These are phyloP conservation scores for Kwoniella botswanensis DNA, from an alignment of 768 basidiomycete species.

Conservation along the genomic window DNA sequence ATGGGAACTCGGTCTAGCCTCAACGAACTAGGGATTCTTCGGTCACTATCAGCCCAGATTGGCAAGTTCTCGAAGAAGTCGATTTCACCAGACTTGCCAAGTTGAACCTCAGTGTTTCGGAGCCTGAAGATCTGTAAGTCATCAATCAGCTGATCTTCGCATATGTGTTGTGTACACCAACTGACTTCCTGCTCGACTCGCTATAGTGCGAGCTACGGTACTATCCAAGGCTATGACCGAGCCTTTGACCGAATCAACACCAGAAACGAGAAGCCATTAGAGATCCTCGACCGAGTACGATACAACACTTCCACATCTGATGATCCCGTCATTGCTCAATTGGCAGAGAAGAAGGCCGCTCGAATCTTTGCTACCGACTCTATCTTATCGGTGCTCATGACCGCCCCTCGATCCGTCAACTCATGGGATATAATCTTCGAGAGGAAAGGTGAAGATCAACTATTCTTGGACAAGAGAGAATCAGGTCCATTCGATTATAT, in stretches of 20 bases:
- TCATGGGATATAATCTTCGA: constrained; percentile 98
- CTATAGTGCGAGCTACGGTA: constrained; percentile 69
- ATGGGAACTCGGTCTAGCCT: constrained; percentile 48
- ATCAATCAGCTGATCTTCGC: not conserved
- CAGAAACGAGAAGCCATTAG: constrained; percentile 86
- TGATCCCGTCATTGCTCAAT: constrained; percentile 94
- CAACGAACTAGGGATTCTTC: constrained; percentile 91
- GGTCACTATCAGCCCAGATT: constrained; percentile 86
- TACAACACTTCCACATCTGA: constrained; percentile 98
- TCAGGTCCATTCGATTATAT: constrained; percentile 95
- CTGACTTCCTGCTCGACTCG: not conserved
- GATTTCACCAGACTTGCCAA: constrained; percentile 92
- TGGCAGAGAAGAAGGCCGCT: constrained; percentile 78
- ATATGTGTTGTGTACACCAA: not conserved
- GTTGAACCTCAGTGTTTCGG: constrained; percentile 89
- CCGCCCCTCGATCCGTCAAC: constrained; percentile 89
- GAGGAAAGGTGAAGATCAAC: constrained; percentile 79
- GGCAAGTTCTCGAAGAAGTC: constrained; percentile 96
- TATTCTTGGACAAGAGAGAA: constrained; percentile 93
- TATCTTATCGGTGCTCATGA: constrained; percentile 95
- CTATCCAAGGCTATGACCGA: constrained; percentile 90
- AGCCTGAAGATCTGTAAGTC: constrained; percentile 84
- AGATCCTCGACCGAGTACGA: constrained; percentile 89
- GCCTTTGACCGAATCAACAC: constrained; percentile 93
- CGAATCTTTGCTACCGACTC: constrained; percentile 88